Evolutionary conservation across 2,329 filamentous ascomycete species (phyloP), one percentile per base, ranked within the genome.

Genomic region (Microdochium paspali): DNA sequence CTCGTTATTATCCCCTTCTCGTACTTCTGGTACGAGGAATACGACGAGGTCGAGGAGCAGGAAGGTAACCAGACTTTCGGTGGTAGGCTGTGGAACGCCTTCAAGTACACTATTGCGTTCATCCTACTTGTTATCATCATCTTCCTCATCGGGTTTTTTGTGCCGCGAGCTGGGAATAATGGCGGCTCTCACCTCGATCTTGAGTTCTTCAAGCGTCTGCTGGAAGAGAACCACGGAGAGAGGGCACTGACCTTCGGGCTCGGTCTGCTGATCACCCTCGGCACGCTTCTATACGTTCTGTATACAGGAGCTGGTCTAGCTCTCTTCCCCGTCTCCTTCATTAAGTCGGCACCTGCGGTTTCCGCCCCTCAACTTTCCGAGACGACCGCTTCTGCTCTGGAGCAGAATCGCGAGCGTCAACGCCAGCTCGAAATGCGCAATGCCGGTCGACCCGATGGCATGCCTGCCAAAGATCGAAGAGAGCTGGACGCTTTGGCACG

Each of bases 1-100:
- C 73, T 98, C 43, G 65, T 97, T 18, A 79, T 95, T 42, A 85
- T 97, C 20, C 93, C 93, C 0, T 98, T 98, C 62, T 85, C 90
- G 44, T 98, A 98, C 71, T 98, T 98, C 65, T 96, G 86, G 82
- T 93, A 95, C 60, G 93, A 98, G 65, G 93, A 97, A 66, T 95
- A 95, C 55, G 91, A 96, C 59, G 90, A 96, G 67, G 84, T 91
- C 20, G 90, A 90, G 51, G 77, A 84, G 28, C 87, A 95, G 58
- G 80, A 87, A 51, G 87, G 88, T 26, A 81, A 79, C 25, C 84
- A 90, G 62, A 85, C 85, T 2, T 66, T 85, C 49, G 76, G 74
- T 6, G 78, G 81, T 59, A 79, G 89, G 47, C 76, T 97, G 50
- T 84, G 83, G 77, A 83, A 83, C n/a, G 89, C 93, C 3, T 72